phyloP scores from a whole-genome alignment of 169 alveolate genomes.

The Plasmodium coatneyi region DNA sequence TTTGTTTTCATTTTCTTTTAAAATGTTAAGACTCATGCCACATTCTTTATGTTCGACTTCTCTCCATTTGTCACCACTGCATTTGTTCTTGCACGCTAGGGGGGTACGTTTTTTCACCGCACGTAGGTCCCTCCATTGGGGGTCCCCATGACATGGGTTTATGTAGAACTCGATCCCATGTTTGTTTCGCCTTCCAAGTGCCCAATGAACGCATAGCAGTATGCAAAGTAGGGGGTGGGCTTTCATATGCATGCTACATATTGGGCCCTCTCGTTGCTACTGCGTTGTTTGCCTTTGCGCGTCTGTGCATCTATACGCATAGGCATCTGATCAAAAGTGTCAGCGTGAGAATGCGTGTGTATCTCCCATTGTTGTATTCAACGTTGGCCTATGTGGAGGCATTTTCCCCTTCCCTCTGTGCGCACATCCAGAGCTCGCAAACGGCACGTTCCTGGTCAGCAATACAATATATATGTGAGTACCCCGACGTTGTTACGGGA shows the following conservation, averaged over 20 bases:
- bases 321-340: background rate
- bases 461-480: background rate
- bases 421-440: background rate
- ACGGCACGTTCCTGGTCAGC: background rate
- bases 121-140: background rate
- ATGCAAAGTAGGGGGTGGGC: background rate
- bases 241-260: slow-evolving; percentile 51
- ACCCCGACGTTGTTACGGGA: background rate
- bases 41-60: background rate
- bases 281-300: background rate
- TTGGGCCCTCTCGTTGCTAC: background rate
- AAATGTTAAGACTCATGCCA: slow-evolving; percentile 43
- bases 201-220: slow-evolving; percentile 22
- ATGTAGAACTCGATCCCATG: background rate
- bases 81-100: background rate
- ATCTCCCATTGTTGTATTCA: background rate
- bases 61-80: background rate
- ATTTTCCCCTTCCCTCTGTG: background rate
- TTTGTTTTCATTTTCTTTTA: slow-evolving; percentile 35
- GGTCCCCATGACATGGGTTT: background rate
- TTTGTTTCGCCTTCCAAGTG: slow-evolving; percentile 3
- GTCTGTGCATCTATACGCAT: background rate
- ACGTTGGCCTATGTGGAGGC: background rate
- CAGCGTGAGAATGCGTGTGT: background rate
- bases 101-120: background rate